Conservation (phyloP, 352 stramenopile genomes). For the Phytophthora vignae region DNA sequence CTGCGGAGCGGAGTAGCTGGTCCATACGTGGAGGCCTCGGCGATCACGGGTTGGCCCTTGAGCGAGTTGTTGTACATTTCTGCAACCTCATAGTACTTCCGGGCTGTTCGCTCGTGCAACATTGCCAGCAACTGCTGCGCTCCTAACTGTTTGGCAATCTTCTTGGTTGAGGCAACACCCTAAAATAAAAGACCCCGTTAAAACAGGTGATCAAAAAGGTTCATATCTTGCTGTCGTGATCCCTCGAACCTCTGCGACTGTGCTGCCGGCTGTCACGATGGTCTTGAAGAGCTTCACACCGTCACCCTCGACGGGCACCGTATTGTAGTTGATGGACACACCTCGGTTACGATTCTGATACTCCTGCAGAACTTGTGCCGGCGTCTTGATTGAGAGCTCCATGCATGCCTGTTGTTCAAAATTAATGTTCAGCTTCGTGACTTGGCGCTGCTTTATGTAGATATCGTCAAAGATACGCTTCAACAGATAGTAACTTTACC, state of each 20-base stretch:
- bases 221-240: not conserved
- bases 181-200: slow-evolving; percentile 31
- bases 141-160: slow-evolving; percentile 82
- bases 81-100: slow-evolving; percentile 69
- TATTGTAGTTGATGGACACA: slow-evolving; percentile 87
- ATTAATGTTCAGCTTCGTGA: not conserved
- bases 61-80: slow-evolving; percentile 73
- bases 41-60: slow-evolving; percentile 41
- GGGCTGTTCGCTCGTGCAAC: slow-evolving; percentile 61
- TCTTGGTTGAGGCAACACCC: slow-evolving; percentile 82
- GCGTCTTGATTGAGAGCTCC: slow-evolving; percentile 83
- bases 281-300: slow-evolving; percentile 83
- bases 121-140: slow-evolving; percentile 75
- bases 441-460: slow-evolving; percentile 8
- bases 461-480: slow-evolving; percentile 16
- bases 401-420: slow-evolving; percentile 60
- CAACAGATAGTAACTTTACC: slow-evolving; percentile 27
- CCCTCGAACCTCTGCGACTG: slow-evolving; percentile 64
- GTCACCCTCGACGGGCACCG: slow-evolving; percentile 55
- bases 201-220: slow-evolving; percentile 10
- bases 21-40: slow-evolving; percentile 32
- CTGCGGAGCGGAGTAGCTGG: slow-evolving; percentile 20
- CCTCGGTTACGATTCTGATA: slow-evolving; percentile 86
- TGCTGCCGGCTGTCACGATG: slow-evolving; percentile 74
- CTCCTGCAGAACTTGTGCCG: slow-evolving; percentile 86